Base-by-base conservation (phyloP, 768 basidiomycete species). In the Lactarius akahatsu region DNA sequence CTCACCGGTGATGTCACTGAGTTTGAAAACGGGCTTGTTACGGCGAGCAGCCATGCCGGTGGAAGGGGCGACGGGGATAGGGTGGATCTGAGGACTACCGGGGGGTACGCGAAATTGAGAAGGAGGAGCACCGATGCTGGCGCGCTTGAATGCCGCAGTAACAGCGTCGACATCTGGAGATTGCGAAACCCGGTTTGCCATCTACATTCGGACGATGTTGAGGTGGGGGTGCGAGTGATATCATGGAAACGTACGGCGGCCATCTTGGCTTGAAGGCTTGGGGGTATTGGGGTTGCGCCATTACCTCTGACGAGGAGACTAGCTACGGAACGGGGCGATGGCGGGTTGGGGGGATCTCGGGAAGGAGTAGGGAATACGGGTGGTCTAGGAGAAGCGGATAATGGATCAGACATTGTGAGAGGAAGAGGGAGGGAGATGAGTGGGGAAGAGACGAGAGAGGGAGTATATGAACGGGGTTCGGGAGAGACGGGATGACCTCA, bases 241-340 rank as follows among this genome's bases (percentile, higher is more conserved):
- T 13, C 13, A 26, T 13, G 26, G 23, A 26, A 54, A 2, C 86
- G 71, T 74, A 96, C 94, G 34, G 90, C 92, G 50, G 91, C 92
- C 90, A 98, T 91, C 81, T 94, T 97, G 68, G 92, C 93, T 74
- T 95, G 94, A 55, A 98, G 83, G 56, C 86, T 83, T 0, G 95
- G 92, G 0, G 96, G 96, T 68, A 98, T 91, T 57, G 90, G 89
- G 0, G 89, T 89, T 23, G 83, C 76, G 50, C 78, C 77, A 65
- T 69, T 72, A 65, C 75, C 67, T 64, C 73, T 76, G 77, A 77
- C 80, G 68, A 86, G 81, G 55, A 87, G 78, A 64, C 79, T 76
- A 30, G 78, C 78, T 18, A 74, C 74, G 40, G 73, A 71, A 47
- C 75, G 72, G 45, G 73, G 55, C 18, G 73, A 34, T 61, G 73